Percentiles rank a stretch among this genome's conserved stretches.
These are phyloP conservation scores for Epichloe sylvatica DNA, from an alignment of 2,329 filamentous ascomycete genomes.

Conservation along the genomic window DNA sequence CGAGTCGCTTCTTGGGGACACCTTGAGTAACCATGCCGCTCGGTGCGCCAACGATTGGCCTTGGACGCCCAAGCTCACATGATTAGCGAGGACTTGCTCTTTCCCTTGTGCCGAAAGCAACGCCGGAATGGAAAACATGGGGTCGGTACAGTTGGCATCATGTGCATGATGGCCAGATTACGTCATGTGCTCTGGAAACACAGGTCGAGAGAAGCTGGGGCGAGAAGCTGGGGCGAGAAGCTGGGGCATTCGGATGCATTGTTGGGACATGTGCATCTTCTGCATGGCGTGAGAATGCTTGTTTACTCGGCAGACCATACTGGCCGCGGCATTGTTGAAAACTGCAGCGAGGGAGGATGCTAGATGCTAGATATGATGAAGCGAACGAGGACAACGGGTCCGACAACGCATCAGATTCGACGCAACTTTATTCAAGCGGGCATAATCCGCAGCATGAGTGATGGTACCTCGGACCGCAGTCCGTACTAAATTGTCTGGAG, in stretches of 20 bases:
- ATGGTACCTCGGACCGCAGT: too few relatives aligned
- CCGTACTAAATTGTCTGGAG: too few relatives aligned
- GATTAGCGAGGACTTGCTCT: too few relatives aligned
- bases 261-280: neutral
- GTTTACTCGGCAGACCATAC: neutral
- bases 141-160: neutral
- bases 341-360: neutral
- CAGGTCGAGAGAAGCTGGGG: neutral
- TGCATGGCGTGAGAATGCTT: too few relatives aligned
- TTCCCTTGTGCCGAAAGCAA: neutral
- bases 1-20: too few relatives aligned
- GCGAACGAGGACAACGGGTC: neutral
- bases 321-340: neutral
- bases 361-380: neutral
- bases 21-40: too few relatives aligned
- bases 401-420: neutral
- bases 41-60: too few relatives aligned
- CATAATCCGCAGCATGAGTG: too few relatives aligned
- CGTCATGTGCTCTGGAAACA: neutral
- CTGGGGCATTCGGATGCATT: neutral
- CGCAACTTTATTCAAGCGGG: too few relatives aligned
- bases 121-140: neutral
- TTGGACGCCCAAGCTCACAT: too few relatives aligned
- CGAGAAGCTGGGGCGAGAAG: too few relatives aligned
- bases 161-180: neutral